phyloP scores from a whole-genome alignment of 495 filamentous ascomycete genomes.

The Penicillium cataractarum region DNA sequence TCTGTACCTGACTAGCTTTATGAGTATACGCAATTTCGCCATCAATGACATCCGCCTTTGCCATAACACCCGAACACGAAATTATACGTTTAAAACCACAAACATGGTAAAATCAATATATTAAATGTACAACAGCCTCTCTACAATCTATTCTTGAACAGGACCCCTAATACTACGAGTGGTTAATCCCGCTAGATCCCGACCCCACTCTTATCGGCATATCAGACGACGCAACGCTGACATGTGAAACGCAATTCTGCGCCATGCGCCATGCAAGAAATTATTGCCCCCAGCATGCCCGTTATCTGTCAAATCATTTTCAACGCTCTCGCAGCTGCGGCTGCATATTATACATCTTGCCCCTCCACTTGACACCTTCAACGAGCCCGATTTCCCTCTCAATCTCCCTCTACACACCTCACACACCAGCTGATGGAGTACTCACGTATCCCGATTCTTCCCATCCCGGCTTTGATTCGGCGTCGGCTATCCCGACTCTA shows the following conservation, averaged over 20 bases:
- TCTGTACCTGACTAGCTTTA: too few species aligned
- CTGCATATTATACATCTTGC: not conserved
- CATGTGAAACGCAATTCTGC: constrained; percentile 23
- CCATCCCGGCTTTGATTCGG: constrained; percentile 40
- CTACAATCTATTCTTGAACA: too few species aligned
- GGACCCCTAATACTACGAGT: too few species aligned
- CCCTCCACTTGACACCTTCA: not conserved
- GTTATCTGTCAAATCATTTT: constrained; percentile 26
- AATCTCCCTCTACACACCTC: not conserved
- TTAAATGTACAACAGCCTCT: too few species aligned
- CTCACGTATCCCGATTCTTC: constrained; percentile 34
- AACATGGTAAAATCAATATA: too few species aligned
- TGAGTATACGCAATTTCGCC: too few species aligned
- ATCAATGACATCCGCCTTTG: too few species aligned
- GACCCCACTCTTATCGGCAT: constrained; percentile 26
- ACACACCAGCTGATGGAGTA: constrained; percentile 23
- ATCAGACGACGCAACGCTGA: constrained; percentile 20
- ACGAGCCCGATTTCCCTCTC: not conserved
- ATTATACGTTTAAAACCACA: too few species aligned
- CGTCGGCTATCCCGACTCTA: constrained; percentile 36
- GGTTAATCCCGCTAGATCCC: not conserved
- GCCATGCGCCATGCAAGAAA: constrained; percentile 23
- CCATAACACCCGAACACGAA: too few species aligned
- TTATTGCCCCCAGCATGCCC: constrained; percentile 14
- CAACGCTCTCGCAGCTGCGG: not conserved